Evolutionary conservation across 2,329 filamentous ascomycete genomes (phyloP), one percentile per base, ranked within the genome.

Genomic region (Fusarium illudens): DNA sequence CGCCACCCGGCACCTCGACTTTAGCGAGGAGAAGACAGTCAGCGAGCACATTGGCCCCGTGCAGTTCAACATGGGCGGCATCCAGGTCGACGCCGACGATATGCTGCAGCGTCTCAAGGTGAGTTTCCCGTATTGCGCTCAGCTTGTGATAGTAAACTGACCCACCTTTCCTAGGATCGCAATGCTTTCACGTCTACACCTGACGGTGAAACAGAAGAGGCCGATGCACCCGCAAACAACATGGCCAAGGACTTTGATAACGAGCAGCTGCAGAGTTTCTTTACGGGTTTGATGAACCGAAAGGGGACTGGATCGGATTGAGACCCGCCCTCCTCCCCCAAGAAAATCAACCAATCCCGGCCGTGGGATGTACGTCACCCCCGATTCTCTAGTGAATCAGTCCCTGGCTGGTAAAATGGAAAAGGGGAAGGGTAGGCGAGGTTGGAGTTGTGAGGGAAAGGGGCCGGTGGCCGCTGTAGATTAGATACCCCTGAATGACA

Each of bases 61-160:
- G 68, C 94, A 97, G 76, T 97, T 98, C 82, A 99, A 99, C 77
- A 96, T 99, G 86, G 96, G 96, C 39, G 96, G 96, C 55, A 97
- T 99, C 67, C 94, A 97, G 76, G 92, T 97, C 29, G 94, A 97
- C 79, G 94, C 94, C 9, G 94, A 97, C 75, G 94, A 97, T 74
- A 96, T 96, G 91, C 81, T 97, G 60, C 91, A 94, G 78, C 88
- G 92, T 72, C 84, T 97, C 64, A 94, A 94, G 87, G 93, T 95
- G 80, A 75, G 81, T 25, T 17, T 15, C 13, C 3, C 33, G n/a
- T 5, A 15, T 7, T 7, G 20, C 25, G 17, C 7, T 13, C 30
- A 8, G 9, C 10, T 37, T 19, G 1, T 13, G 9, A 22, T 4
- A 34, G 29, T 4, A 3, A 33, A 25, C 72, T 79, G 61, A 79